Conservation (phyloP, 305 asterid species). For the Fraxinus velutina region DNA sequence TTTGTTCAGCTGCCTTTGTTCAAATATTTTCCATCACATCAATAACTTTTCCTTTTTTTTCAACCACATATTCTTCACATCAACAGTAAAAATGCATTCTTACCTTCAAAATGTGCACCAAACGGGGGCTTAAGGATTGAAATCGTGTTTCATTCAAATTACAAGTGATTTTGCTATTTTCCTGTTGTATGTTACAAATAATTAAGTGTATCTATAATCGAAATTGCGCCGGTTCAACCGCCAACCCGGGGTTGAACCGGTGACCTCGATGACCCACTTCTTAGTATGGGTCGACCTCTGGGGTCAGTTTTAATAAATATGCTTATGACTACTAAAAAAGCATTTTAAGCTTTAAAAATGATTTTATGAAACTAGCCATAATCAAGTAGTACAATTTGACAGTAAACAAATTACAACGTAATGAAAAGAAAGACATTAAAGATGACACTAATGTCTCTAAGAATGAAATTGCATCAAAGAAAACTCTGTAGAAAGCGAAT, state of each 20-base stretch:
- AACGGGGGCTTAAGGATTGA: not conserved
- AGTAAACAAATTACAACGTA: not conserved
- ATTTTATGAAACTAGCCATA: conserved; percentile 6
- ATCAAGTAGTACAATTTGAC: conserved; percentile 5
- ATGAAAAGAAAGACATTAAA: conserved; percentile 1
- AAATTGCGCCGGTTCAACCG: not conserved
- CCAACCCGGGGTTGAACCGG: not conserved
- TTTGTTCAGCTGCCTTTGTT: no score
- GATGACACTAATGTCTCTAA: conserved; percentile 14
- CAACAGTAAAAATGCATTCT: no score
- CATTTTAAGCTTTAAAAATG: not conserved
- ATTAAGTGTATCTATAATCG: not conserved
- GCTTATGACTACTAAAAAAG: not conserved
- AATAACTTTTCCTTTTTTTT: no score
- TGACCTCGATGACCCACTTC: not conserved
- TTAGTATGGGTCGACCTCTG: not conserved
- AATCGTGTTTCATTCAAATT: not conserved
- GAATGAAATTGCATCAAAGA: not conserved
- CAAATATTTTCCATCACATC: no score
- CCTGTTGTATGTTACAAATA: not conserved
- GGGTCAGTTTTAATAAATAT: not conserved
- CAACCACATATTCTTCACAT: no score
- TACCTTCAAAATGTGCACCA: no score
- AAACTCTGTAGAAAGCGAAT: conserved; percentile 3
- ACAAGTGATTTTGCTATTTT: not conserved